A percentile compares a stretch with the other conserved stretches of the same genome.
Evolutionary conservation across 306 rosid genomes (phyloP).

Genomic region (Vicia faba): DNA sequence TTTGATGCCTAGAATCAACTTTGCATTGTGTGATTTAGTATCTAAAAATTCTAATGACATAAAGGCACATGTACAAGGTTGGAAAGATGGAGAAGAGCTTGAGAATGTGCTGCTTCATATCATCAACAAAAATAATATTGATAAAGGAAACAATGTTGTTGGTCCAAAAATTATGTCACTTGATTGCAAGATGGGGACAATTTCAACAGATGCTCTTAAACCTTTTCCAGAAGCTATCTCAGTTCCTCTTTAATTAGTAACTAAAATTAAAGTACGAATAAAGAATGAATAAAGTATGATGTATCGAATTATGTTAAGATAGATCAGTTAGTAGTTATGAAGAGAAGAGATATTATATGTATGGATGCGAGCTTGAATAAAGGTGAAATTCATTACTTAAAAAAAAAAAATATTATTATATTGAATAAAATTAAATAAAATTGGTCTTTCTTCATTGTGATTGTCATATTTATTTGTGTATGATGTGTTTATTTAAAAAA

Average conservation of each 20-base stretch:
- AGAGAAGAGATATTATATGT: too few species aligned
- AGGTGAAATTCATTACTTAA: too few species aligned
- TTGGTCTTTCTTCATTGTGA: too few species aligned
- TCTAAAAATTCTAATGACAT: constrained; percentile 44
- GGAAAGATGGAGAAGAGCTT: constrained; percentile 59
- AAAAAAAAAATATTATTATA: too few species aligned
- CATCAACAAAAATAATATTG: constrained; percentile 38
- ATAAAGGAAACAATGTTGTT: constrained; percentile 18
- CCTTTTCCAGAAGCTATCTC: constrained; percentile 34
- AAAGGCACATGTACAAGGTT: constrained; percentile 55
- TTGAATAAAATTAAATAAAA: too few species aligned
- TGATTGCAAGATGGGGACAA: constrained; percentile 45
- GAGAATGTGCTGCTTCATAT: constrained; percentile 34
- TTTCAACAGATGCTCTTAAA: constrained; percentile 35
- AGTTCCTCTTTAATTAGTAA: constrained; percentile 33
- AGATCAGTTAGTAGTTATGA: too few species aligned
- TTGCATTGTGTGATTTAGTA: constrained; percentile 51
- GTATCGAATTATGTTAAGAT: background rate
- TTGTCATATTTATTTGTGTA: too few species aligned
- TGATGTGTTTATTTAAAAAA: too few species aligned
- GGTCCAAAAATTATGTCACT: constrained; percentile 16
- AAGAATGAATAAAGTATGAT: background rate
- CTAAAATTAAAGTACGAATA: background rate
- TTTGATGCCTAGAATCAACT: constrained; percentile 63
- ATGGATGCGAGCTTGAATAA: too few species aligned